These are phyloP conservation scores for Podaxis pistillaris DNA, from an alignment of 768 basidiomycete genomes.

Conservation along the genomic window DNA sequence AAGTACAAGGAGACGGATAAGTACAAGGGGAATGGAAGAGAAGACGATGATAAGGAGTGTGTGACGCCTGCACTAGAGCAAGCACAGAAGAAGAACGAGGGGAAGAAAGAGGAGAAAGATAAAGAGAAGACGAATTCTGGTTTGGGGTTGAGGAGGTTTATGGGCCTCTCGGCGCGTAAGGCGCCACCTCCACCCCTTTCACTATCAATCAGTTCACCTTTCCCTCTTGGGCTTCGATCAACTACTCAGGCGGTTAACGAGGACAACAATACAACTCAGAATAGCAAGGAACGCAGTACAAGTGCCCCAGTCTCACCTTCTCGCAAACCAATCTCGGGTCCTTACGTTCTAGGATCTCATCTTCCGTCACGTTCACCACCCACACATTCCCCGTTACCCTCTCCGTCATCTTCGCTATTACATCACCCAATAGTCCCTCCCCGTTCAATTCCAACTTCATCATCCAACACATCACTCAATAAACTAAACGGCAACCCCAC, in stretches of 20 bases:
- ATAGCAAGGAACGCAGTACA: conserved; percentile 15
- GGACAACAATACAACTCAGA: conserved; percentile 10
- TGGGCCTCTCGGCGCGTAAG: conserved; percentile 22
- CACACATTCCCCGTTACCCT: conserved; percentile 14
- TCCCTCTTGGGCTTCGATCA: conserved; percentile 4
- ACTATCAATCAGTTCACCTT: not conserved
- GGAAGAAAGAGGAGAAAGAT: conserved; percentile 22
- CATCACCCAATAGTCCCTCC: not conserved
- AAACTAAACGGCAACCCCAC: conserved; percentile 1
- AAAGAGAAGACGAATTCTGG: conserved; percentile 7
- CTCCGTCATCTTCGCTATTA: conserved; percentile 14
- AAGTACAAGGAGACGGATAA: not conserved
- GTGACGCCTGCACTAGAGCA: conserved; percentile 9
- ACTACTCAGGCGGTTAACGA: not conserved
- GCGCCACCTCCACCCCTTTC: conserved; percentile 13
- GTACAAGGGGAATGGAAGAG: not conserved
- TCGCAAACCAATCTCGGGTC: conserved; percentile 42
- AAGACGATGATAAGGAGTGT: conserved; percentile 18
- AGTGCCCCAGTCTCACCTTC: conserved; percentile 17
- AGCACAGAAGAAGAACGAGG: conserved; percentile 24
- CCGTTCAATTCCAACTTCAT: conserved; percentile 7
- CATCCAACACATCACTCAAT: conserved; percentile 15
- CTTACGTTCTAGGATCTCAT: conserved; percentile 42
- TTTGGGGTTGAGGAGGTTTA: conserved; percentile 32
- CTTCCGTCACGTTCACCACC: conserved; percentile 19